These are phyloP conservation scores for Termitomyces eurrhizus DNA, from an alignment of 768 basidiomycete genomes.

Conservation along the genomic window DNA sequence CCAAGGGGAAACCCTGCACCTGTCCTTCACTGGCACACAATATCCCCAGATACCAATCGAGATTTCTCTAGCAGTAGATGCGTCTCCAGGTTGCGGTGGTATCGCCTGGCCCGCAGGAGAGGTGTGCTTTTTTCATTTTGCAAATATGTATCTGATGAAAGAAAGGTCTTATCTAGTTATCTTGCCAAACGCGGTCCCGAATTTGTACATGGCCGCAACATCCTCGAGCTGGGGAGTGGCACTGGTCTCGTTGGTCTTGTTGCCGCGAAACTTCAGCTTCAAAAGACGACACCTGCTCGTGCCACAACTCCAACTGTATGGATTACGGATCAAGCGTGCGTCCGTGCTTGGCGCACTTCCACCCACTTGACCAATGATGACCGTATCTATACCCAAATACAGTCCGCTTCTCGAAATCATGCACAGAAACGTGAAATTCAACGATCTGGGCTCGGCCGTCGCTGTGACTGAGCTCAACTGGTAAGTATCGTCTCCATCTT, in stretches of 20 bases:
- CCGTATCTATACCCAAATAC: constrained; percentile 6
- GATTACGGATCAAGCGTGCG: constrained; percentile 91
- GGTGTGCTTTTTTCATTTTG: constrained; percentile 37
- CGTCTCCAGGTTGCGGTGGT: constrained; percentile 87
- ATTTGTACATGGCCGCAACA: constrained; percentile 48
- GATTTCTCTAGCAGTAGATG: constrained; percentile 63
- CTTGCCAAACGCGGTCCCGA: constrained; percentile 50
- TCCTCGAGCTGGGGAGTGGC: constrained; percentile 87
- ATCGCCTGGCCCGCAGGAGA: constrained; percentile 92
- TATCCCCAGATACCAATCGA: constrained; percentile 26
- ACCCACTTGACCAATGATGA: background rate
- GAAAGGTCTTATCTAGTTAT: constrained; percentile 76
- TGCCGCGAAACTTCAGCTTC: constrained; percentile 49
- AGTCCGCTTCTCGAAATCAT: constrained; percentile 81
- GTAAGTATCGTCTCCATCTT: constrained; percentile 35
- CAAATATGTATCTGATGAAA: constrained; percentile 9
- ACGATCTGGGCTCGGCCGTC: constrained; percentile 51
- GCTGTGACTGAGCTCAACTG: constrained; percentile 76
- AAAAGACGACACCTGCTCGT: constrained; percentile 23
- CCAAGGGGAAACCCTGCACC: constrained; percentile 40
- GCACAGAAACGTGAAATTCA: constrained; percentile 66
- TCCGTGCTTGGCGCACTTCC: constrained; percentile 18
- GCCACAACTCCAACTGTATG: constrained; percentile 51
- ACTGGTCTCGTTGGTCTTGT: constrained; percentile 92
- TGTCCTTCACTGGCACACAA: constrained; percentile 31